Evolutionary conservation across 192 early-diverging fungal species (phyloP).

Genomic region (Diversispora eburnea): DNA sequence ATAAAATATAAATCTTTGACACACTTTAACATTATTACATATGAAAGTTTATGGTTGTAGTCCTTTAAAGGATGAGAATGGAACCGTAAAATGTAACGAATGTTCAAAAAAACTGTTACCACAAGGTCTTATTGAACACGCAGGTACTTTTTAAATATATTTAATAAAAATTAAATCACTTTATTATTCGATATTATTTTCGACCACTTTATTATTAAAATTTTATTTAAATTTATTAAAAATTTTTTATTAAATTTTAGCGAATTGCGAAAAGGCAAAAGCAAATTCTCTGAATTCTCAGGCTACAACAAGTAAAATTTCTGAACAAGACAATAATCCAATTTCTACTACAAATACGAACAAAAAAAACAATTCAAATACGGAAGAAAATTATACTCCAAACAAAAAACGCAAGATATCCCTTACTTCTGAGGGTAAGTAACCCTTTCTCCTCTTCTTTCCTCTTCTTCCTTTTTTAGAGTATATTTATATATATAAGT

Average conservation of each 20-base stretch:
- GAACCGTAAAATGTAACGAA: constrained; percentile 61
- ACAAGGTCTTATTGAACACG: constrained; percentile 57
- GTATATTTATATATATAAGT: neutral
- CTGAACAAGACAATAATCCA: neutral
- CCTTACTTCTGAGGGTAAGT: neutral
- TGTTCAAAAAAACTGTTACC: constrained; percentile 66
- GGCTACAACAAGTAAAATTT: neutral
- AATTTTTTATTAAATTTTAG: neutral
- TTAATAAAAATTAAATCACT: neutral
- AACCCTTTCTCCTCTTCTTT: neutral
- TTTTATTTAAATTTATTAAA: neutral
- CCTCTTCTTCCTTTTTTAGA: neutral
- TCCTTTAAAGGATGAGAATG: constrained; percentile 60
- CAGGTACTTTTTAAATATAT: constrained; percentile 43
- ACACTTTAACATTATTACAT: constrained; percentile 23
- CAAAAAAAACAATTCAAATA: neutral
- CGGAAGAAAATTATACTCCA: neutral
- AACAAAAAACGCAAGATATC: constrained; percentile 16
- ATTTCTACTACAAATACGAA: neutral
- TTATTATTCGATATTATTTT: neutral
- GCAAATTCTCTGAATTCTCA: neutral
- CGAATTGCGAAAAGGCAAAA: constrained; percentile 4
- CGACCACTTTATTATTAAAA: neutral
- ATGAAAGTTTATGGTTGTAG: constrained; percentile 51
- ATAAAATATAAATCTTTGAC: neutral